These are phyloP conservation scores for Quaeritorhiza haematococci DNA, from an alignment of 371 early-diverging fungal species.

Conservation along the genomic window DNA sequence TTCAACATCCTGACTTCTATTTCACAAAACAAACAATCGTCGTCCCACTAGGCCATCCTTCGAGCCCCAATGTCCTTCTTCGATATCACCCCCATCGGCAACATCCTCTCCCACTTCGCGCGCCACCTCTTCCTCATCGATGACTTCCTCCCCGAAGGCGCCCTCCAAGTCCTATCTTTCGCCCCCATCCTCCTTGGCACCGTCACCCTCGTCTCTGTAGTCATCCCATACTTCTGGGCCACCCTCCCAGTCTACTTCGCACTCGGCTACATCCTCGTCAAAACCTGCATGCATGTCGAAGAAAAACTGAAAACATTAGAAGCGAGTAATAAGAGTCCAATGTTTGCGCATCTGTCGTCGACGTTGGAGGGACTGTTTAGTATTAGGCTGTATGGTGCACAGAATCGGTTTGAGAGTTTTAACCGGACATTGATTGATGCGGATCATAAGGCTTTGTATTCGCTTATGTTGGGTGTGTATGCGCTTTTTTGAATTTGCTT, in stretches of 20 bases:
- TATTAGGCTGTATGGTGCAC: slow-evolving; percentile 59
- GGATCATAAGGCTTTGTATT: slow-evolving; percentile 61
- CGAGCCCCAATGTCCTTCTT: slow-evolving; percentile 89
- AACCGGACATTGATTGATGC: slow-evolving; percentile 57
- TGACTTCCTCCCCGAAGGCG: slow-evolving; percentile 50
- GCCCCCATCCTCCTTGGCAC: slow-evolving; percentile 56
- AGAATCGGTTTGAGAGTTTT: slow-evolving; percentile 53
- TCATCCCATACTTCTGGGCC: slow-evolving; percentile 55
- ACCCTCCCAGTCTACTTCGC: slow-evolving; percentile 39
- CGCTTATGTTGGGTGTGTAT: slow-evolving; percentile 39
- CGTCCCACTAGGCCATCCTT: slow-evolving; percentile 36
- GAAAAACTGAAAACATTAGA: slow-evolving; percentile 48
- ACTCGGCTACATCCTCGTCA: slow-evolving; percentile 29
- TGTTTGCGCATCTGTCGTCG: slow-evolving; percentile 66
- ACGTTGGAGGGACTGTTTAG: slow-evolving; percentile 67
- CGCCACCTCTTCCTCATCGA: slow-evolving; percentile 84
- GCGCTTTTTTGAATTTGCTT: slow-evolving; percentile 9
- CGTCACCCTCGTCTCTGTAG: slow-evolving; percentile 43
- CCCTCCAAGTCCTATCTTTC: slow-evolving; percentile 49
- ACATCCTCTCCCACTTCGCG: slow-evolving; percentile 81
- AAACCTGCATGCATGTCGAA: slow-evolving; percentile 39
- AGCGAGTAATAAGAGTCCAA: slow-evolving; percentile 58
- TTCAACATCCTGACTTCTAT: slow-evolving; percentile 11
- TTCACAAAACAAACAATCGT: too few species aligned
- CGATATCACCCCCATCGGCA: slow-evolving; percentile 85